These are phyloP conservation scores for Rhizopus delemar DNA, from an alignment of 371 early-diverging fungal species.

Conservation along the genomic window DNA sequence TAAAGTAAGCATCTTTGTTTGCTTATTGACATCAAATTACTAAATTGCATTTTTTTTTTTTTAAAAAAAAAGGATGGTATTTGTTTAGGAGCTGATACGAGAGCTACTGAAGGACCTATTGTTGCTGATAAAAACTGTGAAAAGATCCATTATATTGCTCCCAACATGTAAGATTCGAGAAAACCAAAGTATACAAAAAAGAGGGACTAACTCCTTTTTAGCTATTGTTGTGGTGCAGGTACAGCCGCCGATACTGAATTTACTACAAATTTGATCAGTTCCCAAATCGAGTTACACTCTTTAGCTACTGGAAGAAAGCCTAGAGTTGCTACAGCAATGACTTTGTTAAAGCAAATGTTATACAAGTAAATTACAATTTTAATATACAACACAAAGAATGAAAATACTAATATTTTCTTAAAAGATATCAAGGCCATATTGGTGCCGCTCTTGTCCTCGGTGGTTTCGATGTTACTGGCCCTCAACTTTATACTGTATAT, in stretches of 20 bases:
- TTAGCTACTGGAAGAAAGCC: conserved; percentile 89
- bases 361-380: conserved; percentile 66
- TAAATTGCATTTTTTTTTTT: background rate
- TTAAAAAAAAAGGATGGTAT: conserved; percentile 76
- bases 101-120: conserved; percentile 98
- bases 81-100: conserved; percentile 98
- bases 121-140: conserved; percentile 99
- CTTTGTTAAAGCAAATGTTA: conserved; percentile 94
- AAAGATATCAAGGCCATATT: conserved; percentile 95
- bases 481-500: conserved; percentile 91
- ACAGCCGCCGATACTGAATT: conserved; percentile 99
- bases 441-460: conserved; percentile 98
- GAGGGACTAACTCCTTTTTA: conserved; percentile 12
- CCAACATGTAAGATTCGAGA: conserved; percentile 78
- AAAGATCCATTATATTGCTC: conserved; percentile 98
- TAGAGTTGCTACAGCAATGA: conserved; percentile 93
- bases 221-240: conserved; percentile 99
- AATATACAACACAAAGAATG: background rate
- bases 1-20: conserved; percentile 61
- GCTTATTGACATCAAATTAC: background rate
- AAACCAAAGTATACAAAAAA: background rate
- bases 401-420: conserved; percentile 2
- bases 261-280: conserved; percentile 92
- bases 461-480: conserved; percentile 93
- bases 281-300: conserved; percentile 92